Evolutionary conservation across 2,329 filamentous ascomycete species (phyloP).

Genomic region (Alternaria ventricosa): DNA sequence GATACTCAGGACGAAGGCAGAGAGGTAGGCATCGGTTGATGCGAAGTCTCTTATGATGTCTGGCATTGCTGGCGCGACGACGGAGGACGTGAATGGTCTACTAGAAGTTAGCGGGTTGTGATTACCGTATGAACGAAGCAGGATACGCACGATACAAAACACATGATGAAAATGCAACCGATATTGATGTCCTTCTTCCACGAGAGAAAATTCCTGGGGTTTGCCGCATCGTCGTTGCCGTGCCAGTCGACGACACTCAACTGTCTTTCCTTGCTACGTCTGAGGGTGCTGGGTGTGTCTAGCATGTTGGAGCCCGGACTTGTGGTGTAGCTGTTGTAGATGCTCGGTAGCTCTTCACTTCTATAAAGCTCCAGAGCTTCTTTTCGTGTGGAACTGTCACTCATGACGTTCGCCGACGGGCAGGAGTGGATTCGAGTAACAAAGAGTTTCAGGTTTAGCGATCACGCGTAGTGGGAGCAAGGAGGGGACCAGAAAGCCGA

Average conservation of each 20-base stretch:
- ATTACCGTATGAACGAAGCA: neutral
- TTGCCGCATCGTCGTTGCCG: constrained; percentile 27
- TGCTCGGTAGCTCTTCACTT: neutral
- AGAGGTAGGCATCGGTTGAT: constrained; percentile 21
- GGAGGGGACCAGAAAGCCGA: neutral
- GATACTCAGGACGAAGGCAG: constrained; percentile 29
- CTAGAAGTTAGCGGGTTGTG: neutral
- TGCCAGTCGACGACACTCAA: constrained; percentile 21
- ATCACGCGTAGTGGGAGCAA: neutral
- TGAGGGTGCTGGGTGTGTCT: neutral
- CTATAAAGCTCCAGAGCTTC: neutral
- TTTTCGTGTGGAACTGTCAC: neutral
- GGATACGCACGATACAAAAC: constrained; percentile 3
- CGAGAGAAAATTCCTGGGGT: constrained; percentile 39
- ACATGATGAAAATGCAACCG: constrained; percentile 37
- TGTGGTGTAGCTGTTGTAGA: neutral
- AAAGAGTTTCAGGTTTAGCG: neutral
- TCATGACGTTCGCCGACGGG: neutral
- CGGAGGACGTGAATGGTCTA: constrained; percentile 33
- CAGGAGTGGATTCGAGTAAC: neutral
- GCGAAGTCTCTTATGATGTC: constrained; percentile 23
- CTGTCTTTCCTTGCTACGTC: neutral
- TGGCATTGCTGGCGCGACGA: constrained; percentile 34
- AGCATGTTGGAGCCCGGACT: neutral
- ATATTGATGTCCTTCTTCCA: constrained; percentile 32